Conservation (phyloP, 805 yeast species). For the Candida pini region DNA sequence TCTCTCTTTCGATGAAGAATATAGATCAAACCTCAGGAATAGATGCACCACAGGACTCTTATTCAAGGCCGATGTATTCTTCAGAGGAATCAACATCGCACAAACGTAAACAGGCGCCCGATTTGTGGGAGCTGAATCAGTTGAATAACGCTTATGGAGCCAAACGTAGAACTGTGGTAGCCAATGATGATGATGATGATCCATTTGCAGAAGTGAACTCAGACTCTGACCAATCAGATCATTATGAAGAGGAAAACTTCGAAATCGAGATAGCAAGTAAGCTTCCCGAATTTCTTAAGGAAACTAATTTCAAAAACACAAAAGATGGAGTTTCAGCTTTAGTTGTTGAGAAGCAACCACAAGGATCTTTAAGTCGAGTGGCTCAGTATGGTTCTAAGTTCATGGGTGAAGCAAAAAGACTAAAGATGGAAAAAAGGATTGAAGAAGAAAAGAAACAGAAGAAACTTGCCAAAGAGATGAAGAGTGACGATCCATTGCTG, state of each 20-base stretch:
- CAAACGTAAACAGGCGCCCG: slow-evolving; percentile 70
- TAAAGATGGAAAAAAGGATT: slow-evolving; percentile 43
- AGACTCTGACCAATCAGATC: slow-evolving; percentile 11
- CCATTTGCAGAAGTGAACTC: slow-evolving; percentile 27
- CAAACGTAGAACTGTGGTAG: slow-evolving; percentile 10
- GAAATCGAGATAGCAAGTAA: slow-evolving; percentile 69
- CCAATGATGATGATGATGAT: slow-evolving; percentile 20
- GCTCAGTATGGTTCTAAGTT: slow-evolving; percentile 71
- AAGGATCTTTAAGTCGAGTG: slow-evolving; percentile 70
- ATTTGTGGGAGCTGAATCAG: slow-evolving; percentile 85
- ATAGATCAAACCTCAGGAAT: slow-evolving; percentile 67
- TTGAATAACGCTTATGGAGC: slow-evolving; percentile 38
- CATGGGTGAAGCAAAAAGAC: slow-evolving; percentile 60
- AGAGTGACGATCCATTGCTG: slow-evolving; percentile 34
- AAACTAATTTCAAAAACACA: slow-evolving; percentile 32
- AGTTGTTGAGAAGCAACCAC: slow-evolving; percentile 62
- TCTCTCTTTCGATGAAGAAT: slow-evolving; percentile 63
- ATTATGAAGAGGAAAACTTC: slow-evolving; percentile 37
- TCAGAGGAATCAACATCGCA: slow-evolving; percentile 12
- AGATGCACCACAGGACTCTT: slow-evolving; percentile 1
- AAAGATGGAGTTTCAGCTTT: slow-evolving; percentile 38
- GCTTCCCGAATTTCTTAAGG: slow-evolving; percentile 69
- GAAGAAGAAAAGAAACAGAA: slow-evolving; percentile 38
- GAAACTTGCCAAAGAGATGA: slow-evolving; percentile 28
- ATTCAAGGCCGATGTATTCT: background rate